Evolutionary conservation across 768 basidiomycete genomes (phyloP), one percentile per base, ranked within the genome.

Genomic region (Tylopilus subfusipes): DNA sequence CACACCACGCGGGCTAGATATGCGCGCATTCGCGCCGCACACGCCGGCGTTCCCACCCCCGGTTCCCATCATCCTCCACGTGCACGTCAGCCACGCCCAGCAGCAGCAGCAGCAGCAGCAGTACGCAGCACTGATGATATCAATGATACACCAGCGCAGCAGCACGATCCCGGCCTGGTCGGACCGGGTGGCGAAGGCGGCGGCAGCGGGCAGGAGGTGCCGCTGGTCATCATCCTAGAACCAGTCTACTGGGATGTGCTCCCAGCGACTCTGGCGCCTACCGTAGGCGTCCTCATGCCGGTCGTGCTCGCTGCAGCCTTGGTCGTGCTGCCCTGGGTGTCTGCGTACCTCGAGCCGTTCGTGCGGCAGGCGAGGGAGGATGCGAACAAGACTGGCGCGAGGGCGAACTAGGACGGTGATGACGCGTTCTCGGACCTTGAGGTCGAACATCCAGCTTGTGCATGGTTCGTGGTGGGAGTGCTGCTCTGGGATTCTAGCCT

Each of bases 181-280:
- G 29, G 19, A n/a, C n/a, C n/a, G n/a, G n/a, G n/a, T n/a, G n/a
- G n/a, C n/a, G n/a, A n/a, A n/a, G n/a, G n/a, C n/a, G n/a, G n/a
- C n/a, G 10, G 29, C 11, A 19, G 30, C 18, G 19, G 4, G 45
- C 2, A 18, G 0, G 5, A 5, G 18, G 76, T 87, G 6, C 75
- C 84, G 4, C 75, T 88, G 58, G 66, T 76, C 52, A 59, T 88
- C 16, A 67, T 74, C 19, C 63, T 88, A 42, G 87, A 89, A 60
- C 87, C 83, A 25, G 67, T 83, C 2, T 75, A 80, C 51, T 62
- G 82, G n/a, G 83, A 82, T 16, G 67, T 84, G 22, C 65, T 89
- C 27, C 86, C 86, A 10, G 73, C 75, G 18, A 78, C 83, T 0
- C 65, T 85, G n/a, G 19, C 72, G 0, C 73, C 75, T 19, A 71